These are phyloP conservation scores for Sporothrix curviconia DNA, from an alignment of 2,329 filamentous ascomycete genomes.

Conservation along the genomic window DNA sequence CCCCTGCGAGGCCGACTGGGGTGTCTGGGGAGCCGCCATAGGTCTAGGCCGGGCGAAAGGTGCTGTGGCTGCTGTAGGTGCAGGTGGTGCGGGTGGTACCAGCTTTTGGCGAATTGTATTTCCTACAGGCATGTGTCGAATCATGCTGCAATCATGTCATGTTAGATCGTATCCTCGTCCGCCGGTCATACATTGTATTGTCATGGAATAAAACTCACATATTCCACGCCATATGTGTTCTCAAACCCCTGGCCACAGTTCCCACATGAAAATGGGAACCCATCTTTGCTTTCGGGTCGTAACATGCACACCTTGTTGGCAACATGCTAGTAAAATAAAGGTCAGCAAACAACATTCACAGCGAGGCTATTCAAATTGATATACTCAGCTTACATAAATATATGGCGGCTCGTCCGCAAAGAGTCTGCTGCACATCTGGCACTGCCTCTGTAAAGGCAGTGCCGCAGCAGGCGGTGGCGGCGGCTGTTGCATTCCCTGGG, in stretches of 20 bases:
- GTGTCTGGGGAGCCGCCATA: background rate
- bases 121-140: background rate
- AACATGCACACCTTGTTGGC: conserved; percentile 9
- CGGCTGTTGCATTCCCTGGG: background rate
- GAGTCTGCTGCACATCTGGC: conserved; percentile 28
- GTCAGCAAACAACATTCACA: background rate
- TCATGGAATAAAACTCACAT: no score
- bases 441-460: conserved; percentile 16
- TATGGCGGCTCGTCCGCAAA: conserved; percentile 29
- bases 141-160: background rate
- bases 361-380: background rate
- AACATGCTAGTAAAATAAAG: background rate
- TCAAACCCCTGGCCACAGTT: conserved; percentile 42
- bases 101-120: background rate
- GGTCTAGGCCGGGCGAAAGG: no score
- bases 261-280: conserved; percentile 35
- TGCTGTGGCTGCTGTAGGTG: no score
- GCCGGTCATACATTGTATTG: no score
- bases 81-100: background rate
- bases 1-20: no score
- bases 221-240: conserved; percentile 35
- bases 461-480: background rate
- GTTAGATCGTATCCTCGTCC: no score
- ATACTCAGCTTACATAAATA: conserved; percentile 26
- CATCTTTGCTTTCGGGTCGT: conserved; percentile 20